Base-by-base conservation (phyloP, 768 basidiomycete species). In the Suillus luteus region DNA sequence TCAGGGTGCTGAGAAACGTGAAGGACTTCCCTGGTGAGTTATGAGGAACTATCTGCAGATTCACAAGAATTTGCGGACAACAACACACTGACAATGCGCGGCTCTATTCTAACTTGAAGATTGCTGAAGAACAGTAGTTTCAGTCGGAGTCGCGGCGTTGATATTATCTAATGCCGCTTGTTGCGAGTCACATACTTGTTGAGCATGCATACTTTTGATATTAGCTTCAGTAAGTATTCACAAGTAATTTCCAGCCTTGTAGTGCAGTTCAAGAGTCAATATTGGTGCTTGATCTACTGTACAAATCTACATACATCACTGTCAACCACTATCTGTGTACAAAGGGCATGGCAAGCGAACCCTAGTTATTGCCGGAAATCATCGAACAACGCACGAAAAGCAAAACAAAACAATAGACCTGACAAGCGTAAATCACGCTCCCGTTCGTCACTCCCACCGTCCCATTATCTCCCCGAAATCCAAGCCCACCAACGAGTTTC, bases 401-500 rank as follows among this genome's bases (percentile, higher is more conserved):
- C 7, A 41, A 27, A 46, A n/a, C 6, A 49, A 22, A 12, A 55
- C 3, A 55, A 24, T 15, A 24, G 4, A 51, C 44, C 19, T 46
- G n/a, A 22, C n/a, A 51, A 49, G 7, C 12, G 6, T 8, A 37
- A 12, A 55, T 12, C 11, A 22, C n/a, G 7, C n/a, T 14, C 11
- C 33, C 35, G 22, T 22, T 55, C 8, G 5, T 57, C 38, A 57
- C 24, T 57, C 55, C 38, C 55, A 40, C 38, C 5, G 55, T 19
- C 24, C 55, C 12, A 57, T 24, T 10, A 57, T 14, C 37, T 57
- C 55, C 38, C 55, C 55, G 2, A 57, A 40, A 27, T 57, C 55
- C 24, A 57, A 40, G 9, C 55, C 55, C 15, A 57, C 38, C 55
- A 38, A 38, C 14, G 55, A 57, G 15, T 57, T 57, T 17, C 55